phyloP scores from a whole-genome alignment of 805 yeast species.

The Cyberlindnera nakhonratchasimensis region DNA sequence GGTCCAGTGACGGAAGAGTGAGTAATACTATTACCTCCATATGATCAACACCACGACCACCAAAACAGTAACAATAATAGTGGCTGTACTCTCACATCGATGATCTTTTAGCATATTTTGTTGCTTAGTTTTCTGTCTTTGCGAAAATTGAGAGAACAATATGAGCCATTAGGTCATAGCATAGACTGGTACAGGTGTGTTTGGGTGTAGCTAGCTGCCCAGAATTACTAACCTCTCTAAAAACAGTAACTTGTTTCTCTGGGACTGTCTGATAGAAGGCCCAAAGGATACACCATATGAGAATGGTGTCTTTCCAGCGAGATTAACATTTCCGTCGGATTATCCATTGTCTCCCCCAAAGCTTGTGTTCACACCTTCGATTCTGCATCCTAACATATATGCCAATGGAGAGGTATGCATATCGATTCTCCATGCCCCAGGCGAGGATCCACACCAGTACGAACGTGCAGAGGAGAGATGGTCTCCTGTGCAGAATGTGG shows the following conservation, averaged over 20 bases:
- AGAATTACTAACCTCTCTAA: conserved; percentile 3
- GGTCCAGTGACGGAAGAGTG: conserved; percentile 75
- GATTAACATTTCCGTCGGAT: conserved; percentile 67
- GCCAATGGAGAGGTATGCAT: conserved; percentile 95
- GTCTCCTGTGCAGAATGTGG: conserved; percentile 98
- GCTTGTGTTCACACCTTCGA: conserved; percentile 71
- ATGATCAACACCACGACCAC: too few relatives aligned
- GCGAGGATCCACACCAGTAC: conserved; percentile 95
- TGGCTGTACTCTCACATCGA: too few relatives aligned
- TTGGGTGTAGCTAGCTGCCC: neutral
- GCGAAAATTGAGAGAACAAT: too few relatives aligned
- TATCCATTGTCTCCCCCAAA: conserved; percentile 83
- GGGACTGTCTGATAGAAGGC: conserved; percentile 86
- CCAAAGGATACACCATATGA: conserved; percentile 84
- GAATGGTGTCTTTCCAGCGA: conserved; percentile 83
- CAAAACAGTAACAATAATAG: too few relatives aligned
- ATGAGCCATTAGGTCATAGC: too few relatives aligned
- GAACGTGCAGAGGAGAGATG: conserved; percentile 95
- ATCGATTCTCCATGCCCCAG: conserved; percentile 92
- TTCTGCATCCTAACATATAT: conserved; percentile 91
- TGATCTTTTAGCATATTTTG: too few relatives aligned
- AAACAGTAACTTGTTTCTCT: conserved; percentile 52
- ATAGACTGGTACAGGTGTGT: too few relatives aligned
- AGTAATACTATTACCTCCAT: conserved; percentile 11
- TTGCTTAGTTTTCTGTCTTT: too few relatives aligned